Conservation (phyloP, 306 rosid genomes). For the Prunus campanulata region DNA sequence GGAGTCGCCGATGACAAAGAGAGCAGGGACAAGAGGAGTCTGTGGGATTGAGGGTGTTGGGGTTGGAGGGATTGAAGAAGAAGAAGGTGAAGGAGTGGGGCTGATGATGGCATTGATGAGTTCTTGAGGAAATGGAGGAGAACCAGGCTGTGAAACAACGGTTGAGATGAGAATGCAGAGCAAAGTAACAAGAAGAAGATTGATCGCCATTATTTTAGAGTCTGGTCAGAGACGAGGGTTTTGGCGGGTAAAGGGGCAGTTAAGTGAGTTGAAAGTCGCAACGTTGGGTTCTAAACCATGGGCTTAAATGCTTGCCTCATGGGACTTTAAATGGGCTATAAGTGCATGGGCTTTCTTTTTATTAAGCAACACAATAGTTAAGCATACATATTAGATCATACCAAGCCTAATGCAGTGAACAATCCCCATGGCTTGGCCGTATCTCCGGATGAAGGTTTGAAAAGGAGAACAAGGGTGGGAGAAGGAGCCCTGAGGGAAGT, state of each 20-base stretch:
- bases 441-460: conserved; percentile 75
- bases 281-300: too few species aligned
- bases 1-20: conserved; percentile 86
- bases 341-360: too few species aligned
- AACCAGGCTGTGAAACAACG: conserved; percentile 16
- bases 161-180: conserved; percentile 23
- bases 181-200: not conserved
- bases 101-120: not conserved
- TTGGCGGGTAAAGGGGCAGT: too few species aligned
- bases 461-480: conserved; percentile 88
- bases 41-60: not conserved
- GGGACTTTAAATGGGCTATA: too few species aligned
- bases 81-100: conserved; percentile 31
- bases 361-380: too few species aligned
- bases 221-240: too few species aligned
- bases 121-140: conserved; percentile 21
- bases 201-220: too few species aligned
- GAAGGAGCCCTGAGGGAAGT: conserved; percentile 97
- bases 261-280: too few species aligned
- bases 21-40: conserved; percentile 53
- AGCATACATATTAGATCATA: too few species aligned
- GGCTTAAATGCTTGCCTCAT: too few species aligned
- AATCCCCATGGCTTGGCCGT: conserved; percentile 76
- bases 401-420: conserved; percentile 80
- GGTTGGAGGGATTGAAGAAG: conserved; percentile 7